Evolutionary conservation across 345 rosid genomes (phyloP), one percentile per base, ranked within the genome.

Genomic region (Litchi chinensis): DNA sequence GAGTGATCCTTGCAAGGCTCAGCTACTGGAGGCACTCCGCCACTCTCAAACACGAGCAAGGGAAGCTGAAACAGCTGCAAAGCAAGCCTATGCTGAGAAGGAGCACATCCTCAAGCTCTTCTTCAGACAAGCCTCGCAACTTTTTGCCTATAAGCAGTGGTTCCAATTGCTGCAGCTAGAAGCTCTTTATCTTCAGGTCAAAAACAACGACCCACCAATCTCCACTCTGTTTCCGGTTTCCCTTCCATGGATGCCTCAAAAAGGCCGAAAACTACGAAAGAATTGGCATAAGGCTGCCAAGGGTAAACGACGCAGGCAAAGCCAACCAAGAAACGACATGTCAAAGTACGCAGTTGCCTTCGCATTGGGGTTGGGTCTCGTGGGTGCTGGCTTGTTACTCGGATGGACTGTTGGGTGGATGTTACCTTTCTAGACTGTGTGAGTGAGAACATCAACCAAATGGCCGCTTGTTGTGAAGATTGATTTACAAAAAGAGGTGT

Each of bases 401-500:
- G 98, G 98, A 72, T 96, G 98, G 99, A 96, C 99, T 1, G 90
- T 91, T 32, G 98, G 98, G n/a, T 94, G 98, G 95, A 85, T 96
- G 89, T 44, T 93, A 74, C 90, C 94, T 13, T 89, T 90, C 79
- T 91, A 87, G 66, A 50, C 57, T 28, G 13, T 18, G 22, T 24
- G 37, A 40, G 44, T 37, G 37, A 52, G 79, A 79, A 32, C 37
- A 48, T 15, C 77, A 39, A 76, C 37, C 13, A 12, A 78, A 76
- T 43, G 68, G 24, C 56, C 26, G 21, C 75, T 50, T 40, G 62
- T 67, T 71, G 78, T 65, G 10, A 21, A 65, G 79, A 77, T 74
- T 74, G 73, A 77, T 65, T 79, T 78, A 32, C 22, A 40, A 54
- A 70, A 8, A 54, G 26, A 39, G 65, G 59, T 69, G 68, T 68